Conservation (phyloP, 257 asterid genomes). For the Nyctanthes arbortristis region DNA sequence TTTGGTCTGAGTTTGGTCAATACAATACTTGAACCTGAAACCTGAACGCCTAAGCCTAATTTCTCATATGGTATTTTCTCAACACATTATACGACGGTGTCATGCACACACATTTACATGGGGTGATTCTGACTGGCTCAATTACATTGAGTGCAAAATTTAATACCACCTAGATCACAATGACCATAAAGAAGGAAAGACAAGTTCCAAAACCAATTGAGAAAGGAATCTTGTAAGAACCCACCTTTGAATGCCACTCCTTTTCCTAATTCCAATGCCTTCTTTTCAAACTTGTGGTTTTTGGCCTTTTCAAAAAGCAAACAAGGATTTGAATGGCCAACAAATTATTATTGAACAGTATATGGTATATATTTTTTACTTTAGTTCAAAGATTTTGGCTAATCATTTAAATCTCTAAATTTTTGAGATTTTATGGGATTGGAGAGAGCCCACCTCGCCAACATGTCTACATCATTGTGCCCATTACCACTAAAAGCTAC, state of each 20-base stretch:
- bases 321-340: constrained; percentile 36
- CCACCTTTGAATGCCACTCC: constrained; percentile 26
- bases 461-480: constrained; percentile 28
- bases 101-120: no score
- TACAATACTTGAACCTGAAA: no score
- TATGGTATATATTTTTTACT: constrained; percentile 21
- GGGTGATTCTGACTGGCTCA: no score
- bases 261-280: constrained; percentile 72
- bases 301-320: constrained; percentile 56
- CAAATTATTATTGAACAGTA: constrained; percentile 10
- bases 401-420: constrained; percentile 61
- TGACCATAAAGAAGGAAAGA: constrained; percentile 6
- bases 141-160: constrained; percentile 21
- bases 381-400: constrained; percentile 34
- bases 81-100: no score
- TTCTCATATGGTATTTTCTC: no score
- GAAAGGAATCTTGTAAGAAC: constrained; percentile 47
- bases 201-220: constrained; percentile 41
- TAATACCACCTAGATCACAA: background rate
- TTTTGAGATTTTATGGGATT: constrained; percentile 60
- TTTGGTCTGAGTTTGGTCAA: no score
- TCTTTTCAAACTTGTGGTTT: constrained; percentile 23
- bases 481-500: constrained; percentile 27
- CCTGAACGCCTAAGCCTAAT: no score
- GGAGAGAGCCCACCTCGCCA: constrained; percentile 45